Evolutionary conservation across 2,329 filamentous ascomycete genomes (phyloP).

Genomic region (Talaromyces marneffei): DNA sequence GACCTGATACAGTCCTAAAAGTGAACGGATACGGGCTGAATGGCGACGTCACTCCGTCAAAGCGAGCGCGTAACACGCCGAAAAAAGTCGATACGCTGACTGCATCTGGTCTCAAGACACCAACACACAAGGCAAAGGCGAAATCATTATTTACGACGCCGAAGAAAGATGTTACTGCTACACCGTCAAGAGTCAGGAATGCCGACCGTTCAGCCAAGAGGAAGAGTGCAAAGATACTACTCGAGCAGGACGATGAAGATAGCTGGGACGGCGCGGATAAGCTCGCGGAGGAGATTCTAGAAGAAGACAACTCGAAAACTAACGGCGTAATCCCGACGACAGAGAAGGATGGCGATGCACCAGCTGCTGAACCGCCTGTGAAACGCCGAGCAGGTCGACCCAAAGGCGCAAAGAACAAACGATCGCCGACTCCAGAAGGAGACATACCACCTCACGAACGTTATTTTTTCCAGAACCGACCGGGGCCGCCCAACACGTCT

Average conservation of each 20-base stretch:
- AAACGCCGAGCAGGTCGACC: constrained; percentile 53
- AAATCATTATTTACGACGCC: constrained; percentile 39
- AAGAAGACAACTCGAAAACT: constrained; percentile 29
- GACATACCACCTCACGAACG: constrained; percentile 82
- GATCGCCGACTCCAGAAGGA: constrained; percentile 71
- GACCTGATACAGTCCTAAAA: background rate
- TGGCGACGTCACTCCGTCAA: constrained; percentile 25
- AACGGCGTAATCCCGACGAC: constrained; percentile 25
- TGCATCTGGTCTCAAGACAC: constrained; percentile 33
- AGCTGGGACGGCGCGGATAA: constrained; percentile 59
- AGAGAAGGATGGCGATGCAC: constrained; percentile 27
- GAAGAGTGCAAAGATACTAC: constrained; percentile 73
- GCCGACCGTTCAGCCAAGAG: constrained; percentile 79
- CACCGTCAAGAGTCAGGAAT: constrained; percentile 61
- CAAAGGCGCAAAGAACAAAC: constrained; percentile 53
- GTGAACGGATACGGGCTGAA: constrained; percentile 24
- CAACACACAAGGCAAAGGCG: constrained; percentile 32
- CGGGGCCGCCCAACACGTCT: constrained; percentile 75
- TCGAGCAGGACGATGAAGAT: constrained; percentile 69
- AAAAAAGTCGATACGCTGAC: constrained; percentile 29
- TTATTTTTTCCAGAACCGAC: constrained; percentile 89
- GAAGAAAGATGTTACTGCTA: constrained; percentile 34
- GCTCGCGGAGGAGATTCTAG: constrained; percentile 63
- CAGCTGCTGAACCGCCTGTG: constrained; percentile 41
- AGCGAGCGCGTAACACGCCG: constrained; percentile 27